phyloP scores from a whole-genome alignment of 2,329 filamentous ascomycete species.

The Aspergillus uvarum region DNA sequence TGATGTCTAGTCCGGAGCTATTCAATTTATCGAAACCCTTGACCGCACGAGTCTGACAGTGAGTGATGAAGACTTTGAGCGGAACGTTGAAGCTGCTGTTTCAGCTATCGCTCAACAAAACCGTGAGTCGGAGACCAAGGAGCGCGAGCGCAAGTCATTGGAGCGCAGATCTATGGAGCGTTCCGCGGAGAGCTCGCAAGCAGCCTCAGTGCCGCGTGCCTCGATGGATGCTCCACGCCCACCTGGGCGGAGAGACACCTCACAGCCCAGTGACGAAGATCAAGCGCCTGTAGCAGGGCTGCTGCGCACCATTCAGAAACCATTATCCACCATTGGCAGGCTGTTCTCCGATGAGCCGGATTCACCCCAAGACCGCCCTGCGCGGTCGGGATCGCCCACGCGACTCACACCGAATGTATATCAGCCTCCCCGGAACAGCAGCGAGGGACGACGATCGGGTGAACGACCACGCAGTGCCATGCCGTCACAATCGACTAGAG shows the following conservation, averaged over 20 bases:
- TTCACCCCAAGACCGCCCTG: slow-evolving; percentile 35
- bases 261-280: slow-evolving; percentile 61
- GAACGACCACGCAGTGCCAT: slow-evolving; percentile 26
- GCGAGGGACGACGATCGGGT: slow-evolving; percentile 29
- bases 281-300: slow-evolving; percentile 80
- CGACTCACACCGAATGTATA: slow-evolving; percentile 52
- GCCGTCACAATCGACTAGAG: slow-evolving; percentile 35
- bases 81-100: slow-evolving; percentile 93
- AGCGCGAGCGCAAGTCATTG: slow-evolving; percentile 36
- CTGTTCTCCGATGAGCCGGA: slow-evolving; percentile 78
- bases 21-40: slow-evolving; percentile 95
- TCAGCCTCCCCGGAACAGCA: slow-evolving; percentile 44
- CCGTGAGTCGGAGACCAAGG: slow-evolving; percentile 54
- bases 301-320: slow-evolving; percentile 85
- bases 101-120: slow-evolving; percentile 94
- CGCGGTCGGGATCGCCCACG: slow-evolving; percentile 43
- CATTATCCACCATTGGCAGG: slow-evolving; percentile 84
- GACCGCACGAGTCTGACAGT: slow-evolving; percentile 93
- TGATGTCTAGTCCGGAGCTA: slow-evolving; percentile 61
- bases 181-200: slow-evolving; percentile 53
- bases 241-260: slow-evolving; percentile 33
- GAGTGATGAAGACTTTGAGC: slow-evolving; percentile 90
- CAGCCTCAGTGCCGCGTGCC: slow-evolving; percentile 59
- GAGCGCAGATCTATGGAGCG: slow-evolving; percentile 42
- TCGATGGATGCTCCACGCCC: slow-evolving; percentile 62